These are phyloP conservation scores for Catharanthus roseus DNA, from an alignment of 257 asterid species.

Conservation along the genomic window DNA sequence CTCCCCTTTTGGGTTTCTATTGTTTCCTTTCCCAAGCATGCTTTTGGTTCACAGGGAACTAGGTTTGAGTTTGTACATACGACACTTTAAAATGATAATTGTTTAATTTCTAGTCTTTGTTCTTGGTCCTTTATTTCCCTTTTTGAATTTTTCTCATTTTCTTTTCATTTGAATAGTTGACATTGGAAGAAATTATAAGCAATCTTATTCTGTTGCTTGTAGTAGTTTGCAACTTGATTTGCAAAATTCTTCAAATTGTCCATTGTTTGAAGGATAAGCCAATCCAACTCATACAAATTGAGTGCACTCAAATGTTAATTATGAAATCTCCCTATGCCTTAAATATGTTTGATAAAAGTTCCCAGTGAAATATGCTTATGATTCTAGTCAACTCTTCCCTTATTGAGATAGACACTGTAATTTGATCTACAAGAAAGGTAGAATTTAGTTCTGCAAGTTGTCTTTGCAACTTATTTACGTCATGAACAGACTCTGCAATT, in stretches of 20 bases:
- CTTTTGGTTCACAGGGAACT: background rate
- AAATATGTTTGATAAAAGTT: too few species aligned
- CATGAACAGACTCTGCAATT: background rate
- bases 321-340: background rate
- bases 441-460: constrained; percentile 8
- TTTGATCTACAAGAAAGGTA: background rate
- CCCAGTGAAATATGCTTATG: background rate
- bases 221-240: background rate
- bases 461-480: constrained; percentile 8
- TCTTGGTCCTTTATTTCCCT: background rate
- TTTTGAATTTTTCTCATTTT: too few species aligned
- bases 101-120: background rate
- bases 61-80: constrained; percentile 18
- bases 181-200: constrained; percentile 3
- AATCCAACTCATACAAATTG: background rate
- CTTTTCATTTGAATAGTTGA: too few species aligned
- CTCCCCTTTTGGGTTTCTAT: constrained; percentile 3
- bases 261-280: background rate
- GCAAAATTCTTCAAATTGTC: background rate
- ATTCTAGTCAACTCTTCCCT: background rate
- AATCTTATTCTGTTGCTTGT: background rate
- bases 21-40: background rate
- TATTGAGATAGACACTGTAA: too few species aligned
- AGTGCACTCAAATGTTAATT: background rate
- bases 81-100: too few species aligned